Base-by-base conservation (phyloP, 2,329 filamentous ascomycete species). In the Domatiomyces globalis region DNA sequence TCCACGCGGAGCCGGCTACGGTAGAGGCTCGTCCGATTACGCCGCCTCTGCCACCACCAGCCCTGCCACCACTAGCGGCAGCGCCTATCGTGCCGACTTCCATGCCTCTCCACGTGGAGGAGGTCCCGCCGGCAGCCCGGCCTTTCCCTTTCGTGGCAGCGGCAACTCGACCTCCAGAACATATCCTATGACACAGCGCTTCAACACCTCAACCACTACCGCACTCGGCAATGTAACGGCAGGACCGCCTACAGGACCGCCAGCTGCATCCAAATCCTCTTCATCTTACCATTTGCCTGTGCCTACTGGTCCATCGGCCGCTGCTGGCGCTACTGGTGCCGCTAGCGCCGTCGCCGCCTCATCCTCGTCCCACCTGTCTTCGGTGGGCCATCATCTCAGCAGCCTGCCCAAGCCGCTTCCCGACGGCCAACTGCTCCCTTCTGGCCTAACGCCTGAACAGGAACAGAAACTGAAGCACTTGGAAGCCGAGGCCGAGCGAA, bases 401-500 rank as follows among this genome's bases (percentile, higher is more conserved):
- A 6, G 22, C 22, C 22, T 25, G 22, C 22, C 22, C 22, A 60
- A 60, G 49, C 60, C 73, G 25, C 58, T 73, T 2, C 65, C 69
- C 0, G 71, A 71, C 20, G 72, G 72, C 5, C 68, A 67, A 55
- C 49, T 65, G 15, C 56, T 70, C 2, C 64, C 69, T 6, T 66
- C 65, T 0, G 58, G 60, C 10, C 54, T 72, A 5, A 69, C 72
- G 51, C 56, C 63, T 4, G 60, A 62, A 6, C 63, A 63, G 15
- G 71, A 71, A 52, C 72, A 69, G 54, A 67, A 71, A n/a, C 62
- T 74, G 44, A 59, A 62, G 27, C 68, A 70, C 50, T 62, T 74
- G 4, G 71, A 73, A 49, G 56, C 63, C 1, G 72, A 74, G 49
- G 66, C 67, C 46, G 70, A 70, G 53, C 69, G 66, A 51, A 60